phyloP scores from a whole-genome alignment of 805 yeast genomes.

The Blastobotrys chiropterorum region DNA sequence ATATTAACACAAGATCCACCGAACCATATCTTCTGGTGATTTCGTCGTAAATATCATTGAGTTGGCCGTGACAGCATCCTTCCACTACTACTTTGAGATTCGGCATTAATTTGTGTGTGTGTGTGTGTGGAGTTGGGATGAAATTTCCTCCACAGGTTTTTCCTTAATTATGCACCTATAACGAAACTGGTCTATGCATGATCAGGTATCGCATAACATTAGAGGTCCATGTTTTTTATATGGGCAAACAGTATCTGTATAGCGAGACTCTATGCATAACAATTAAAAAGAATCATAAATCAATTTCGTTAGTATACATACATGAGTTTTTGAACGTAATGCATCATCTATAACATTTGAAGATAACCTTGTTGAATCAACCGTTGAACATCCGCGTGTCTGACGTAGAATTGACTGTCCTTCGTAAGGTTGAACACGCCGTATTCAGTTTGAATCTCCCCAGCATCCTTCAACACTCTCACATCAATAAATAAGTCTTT shows the following conservation, averaged over 20 bases:
- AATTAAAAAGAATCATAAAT: too few species aligned
- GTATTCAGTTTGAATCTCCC: constrained; percentile 95
- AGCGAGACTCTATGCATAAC: too few species aligned
- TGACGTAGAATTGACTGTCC: constrained; percentile 88
- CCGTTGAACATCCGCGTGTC: constrained; percentile 91
- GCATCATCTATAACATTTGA: constrained; percentile 49
- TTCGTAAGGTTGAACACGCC: constrained; percentile 91
- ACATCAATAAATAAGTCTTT: constrained; percentile 89
- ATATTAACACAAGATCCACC: constrained; percentile 61
- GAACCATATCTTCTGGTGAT: constrained; percentile 22
- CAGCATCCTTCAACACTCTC: constrained; percentile 87
- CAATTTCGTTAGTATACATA: background rate
- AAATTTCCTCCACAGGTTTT: too few species aligned
- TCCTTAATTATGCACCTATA: too few species aligned
- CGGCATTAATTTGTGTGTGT: background rate
- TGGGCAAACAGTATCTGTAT: too few species aligned
- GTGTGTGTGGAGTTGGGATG: background rate
- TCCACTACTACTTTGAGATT: constrained; percentile 55
- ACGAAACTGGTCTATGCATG: too few species aligned
- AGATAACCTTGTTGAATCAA: constrained; percentile 90
- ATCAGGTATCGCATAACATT: too few species aligned
- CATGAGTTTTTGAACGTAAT: background rate
- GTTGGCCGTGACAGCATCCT: constrained; percentile 88
- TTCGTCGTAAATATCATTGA: constrained; percentile 48
- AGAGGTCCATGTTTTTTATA: too few species aligned